Percentiles rank a stretch among this genome's conserved stretches.
Conservation (phyloP, 2,329 filamentous ascomycete species). For the Coniochaeta pulveracea region DNA sequence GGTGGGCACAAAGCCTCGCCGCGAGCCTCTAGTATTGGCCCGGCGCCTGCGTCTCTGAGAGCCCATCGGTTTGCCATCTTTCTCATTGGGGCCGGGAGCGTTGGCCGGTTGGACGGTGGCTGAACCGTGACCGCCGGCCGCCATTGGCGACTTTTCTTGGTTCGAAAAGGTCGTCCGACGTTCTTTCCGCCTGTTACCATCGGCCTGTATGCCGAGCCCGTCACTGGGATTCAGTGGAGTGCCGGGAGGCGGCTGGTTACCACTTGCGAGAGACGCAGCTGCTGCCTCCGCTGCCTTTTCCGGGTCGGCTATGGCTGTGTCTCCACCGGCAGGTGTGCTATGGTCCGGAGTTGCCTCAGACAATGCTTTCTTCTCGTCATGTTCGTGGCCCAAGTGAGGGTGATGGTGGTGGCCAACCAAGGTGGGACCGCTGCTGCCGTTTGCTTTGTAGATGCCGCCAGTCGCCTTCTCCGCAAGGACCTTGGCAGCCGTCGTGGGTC, state of each 20-base stretch:
- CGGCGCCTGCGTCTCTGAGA: conserved; percentile 50
- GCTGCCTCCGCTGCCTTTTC: conserved; percentile 17
- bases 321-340: conserved; percentile 1
- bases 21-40: conserved; percentile 58
- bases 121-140: conserved; percentile 1
- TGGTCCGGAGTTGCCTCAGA: conserved; percentile 11
- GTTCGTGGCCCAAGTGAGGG: conserved; percentile 9
- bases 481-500: conserved; percentile 25
- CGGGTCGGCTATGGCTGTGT: conserved; percentile 10
- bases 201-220: conserved; percentile 16
- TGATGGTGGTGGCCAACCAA: conserved; percentile 11
- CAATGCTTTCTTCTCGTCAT: conserved; percentile 29
- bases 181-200: conserved; percentile 28
- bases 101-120: conserved; percentile 4
- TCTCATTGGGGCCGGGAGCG: conserved; percentile 13
- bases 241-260: background rate
- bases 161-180: conserved; percentile 46
- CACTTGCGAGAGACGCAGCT: conserved; percentile 6
- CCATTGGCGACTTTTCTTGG: conserved; percentile 31
- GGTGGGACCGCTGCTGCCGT: conserved; percentile 11
- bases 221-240: conserved; percentile 14
- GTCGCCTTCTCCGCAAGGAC: conserved; percentile 22
- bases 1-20: conserved; percentile 47
- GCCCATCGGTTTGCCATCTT: conserved; percentile 11
- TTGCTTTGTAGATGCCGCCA: conserved; percentile 10